A percentile compares a stretch with the other conserved stretches of the same genome.
These are phyloP conservation scores for Ilex paraguariensis DNA, from an alignment of 305 asterid genomes.

Conservation along the genomic window DNA sequence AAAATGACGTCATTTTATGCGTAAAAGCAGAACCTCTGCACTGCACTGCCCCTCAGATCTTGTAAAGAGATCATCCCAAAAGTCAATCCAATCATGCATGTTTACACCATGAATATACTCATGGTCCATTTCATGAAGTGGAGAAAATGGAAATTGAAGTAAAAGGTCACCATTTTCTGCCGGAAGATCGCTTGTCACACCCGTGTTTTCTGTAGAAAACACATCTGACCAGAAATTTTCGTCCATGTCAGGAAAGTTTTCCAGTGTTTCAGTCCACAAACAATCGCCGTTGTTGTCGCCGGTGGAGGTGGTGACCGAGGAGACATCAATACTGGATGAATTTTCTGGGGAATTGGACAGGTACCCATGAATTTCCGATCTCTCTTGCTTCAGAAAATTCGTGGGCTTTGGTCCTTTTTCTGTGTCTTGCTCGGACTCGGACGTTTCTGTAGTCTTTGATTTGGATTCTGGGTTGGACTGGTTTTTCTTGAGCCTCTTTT, in stretches of 20 bases:
- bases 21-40: neutral
- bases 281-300: neutral
- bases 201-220: neutral
- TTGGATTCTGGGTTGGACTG: too few relatives aligned
- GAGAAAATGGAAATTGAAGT: neutral
- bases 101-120: neutral
- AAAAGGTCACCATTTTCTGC: neutral
- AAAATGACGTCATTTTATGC: too few relatives aligned
- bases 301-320: neutral
- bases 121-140: neutral
- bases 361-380: neutral
- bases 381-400: neutral
- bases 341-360: neutral
- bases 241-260: neutral
- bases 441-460: too few relatives aligned
- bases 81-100: neutral
- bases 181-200: neutral
- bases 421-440: neutral
- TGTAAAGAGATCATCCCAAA: neutral
- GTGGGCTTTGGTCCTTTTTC: neutral
- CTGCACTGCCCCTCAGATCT: neutral
- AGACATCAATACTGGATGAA: neutral
- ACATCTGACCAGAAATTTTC: neutral
- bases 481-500: neutral
- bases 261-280: neutral